Conservation (phyloP, 1,284 basidiomycete species). For the Microbotryum silenes-acaulis region DNA sequence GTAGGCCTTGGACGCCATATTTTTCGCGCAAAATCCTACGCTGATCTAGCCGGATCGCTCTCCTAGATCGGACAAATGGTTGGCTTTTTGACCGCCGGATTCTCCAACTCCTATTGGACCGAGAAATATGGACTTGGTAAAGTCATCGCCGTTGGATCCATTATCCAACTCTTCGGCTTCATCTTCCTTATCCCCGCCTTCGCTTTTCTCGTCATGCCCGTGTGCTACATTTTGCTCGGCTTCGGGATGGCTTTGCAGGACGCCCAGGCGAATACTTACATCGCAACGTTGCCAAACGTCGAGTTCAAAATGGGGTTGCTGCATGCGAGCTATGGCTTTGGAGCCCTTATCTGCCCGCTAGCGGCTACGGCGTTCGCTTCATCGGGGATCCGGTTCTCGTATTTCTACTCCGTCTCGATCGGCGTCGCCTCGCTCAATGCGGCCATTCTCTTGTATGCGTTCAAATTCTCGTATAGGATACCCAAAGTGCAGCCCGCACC, state of each 20-base stretch:
- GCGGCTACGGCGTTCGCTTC: slow-evolving; percentile 28
- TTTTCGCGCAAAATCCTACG: too few species aligned
- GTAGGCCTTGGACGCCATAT: slow-evolving; percentile 6
- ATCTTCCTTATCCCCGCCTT: slow-evolving; percentile 24
- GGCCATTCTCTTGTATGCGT: slow-evolving; percentile 15
- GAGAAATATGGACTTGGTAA: slow-evolving; percentile 20
- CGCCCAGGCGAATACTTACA: slow-evolving; percentile 21
- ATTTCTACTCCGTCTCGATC: slow-evolving; percentile 24
- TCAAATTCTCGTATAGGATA: slow-evolving; percentile 23
- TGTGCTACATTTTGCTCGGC: slow-evolving; percentile 22
- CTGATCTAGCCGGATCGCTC: not conserved
- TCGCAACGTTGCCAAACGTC: slow-evolving; percentile 12
- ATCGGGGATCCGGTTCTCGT: slow-evolving; percentile 13
- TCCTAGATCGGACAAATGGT: slow-evolving; percentile 6
- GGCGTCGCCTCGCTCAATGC: slow-evolving; percentile 15
- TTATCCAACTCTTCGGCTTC: slow-evolving; percentile 22
- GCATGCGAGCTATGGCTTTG: slow-evolving; percentile 24
- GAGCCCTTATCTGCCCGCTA: slow-evolving; percentile 22
- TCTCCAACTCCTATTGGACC: not conserved
- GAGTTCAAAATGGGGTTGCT: slow-evolving; percentile 23
- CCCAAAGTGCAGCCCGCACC: slow-evolving; percentile 5
- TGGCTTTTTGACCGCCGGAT: slow-evolving; percentile 11
- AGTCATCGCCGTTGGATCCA: slow-evolving; percentile 17
- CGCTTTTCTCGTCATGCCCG: slow-evolving; percentile 21
- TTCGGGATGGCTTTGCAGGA: slow-evolving; percentile 26